Conservation (phyloP, 306 rosid species). For the Oxytropis ochrocephala region DNA sequence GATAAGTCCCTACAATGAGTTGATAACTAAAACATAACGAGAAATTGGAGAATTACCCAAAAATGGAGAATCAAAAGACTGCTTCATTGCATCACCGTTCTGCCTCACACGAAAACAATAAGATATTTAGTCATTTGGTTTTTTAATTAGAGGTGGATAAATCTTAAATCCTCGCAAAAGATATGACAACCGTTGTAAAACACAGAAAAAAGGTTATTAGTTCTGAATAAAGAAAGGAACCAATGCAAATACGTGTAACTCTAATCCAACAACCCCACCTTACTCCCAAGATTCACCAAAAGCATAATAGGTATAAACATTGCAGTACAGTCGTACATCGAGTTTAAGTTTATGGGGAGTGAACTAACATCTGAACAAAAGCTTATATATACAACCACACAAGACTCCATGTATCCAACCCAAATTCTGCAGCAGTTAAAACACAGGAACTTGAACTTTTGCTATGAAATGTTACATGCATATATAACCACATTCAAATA, state of each 20-base stretch:
- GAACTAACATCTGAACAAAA: background rate
- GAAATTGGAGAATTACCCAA: slow-evolving; percentile 36
- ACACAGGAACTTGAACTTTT: background rate
- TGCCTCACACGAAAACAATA: slow-evolving; percentile 12
- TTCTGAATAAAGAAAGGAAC: background rate
- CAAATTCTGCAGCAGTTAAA: background rate
- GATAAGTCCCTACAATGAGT: background rate
- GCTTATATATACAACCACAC: background rate
- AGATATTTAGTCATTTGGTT: slow-evolving; percentile 1
- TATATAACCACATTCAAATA: background rate
- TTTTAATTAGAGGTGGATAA: slow-evolving; percentile 3
- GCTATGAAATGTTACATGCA: background rate
- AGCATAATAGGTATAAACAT: background rate
- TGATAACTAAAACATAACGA: background rate
- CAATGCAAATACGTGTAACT: background rate
- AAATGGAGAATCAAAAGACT: slow-evolving; percentile 36
- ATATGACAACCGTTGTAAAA: background rate
- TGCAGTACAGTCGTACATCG: background rate
- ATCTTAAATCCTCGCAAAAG: background rate
- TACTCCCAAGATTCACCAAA: background rate
- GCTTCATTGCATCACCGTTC: slow-evolving; percentile 63
- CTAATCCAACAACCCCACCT: background rate
- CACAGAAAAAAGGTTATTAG: background rate
- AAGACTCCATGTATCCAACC: background rate
- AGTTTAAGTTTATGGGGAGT: background rate